Evolutionary conservation across 352 stramenopile species (phyloP).

Genomic region (Peronospora belbahrii): DNA sequence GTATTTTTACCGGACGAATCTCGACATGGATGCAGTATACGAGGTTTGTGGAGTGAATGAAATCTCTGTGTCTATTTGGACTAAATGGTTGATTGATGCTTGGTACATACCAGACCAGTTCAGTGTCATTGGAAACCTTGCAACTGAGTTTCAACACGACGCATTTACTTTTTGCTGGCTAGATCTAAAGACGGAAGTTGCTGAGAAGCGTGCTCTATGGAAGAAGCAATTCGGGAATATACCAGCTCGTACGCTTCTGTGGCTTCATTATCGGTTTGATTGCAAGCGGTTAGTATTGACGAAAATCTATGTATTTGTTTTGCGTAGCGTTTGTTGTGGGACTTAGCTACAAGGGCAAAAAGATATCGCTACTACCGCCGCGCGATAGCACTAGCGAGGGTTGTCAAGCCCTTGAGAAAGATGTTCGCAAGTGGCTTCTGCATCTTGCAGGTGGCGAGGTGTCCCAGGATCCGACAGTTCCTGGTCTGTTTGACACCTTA

Average conservation of each 20-base stretch:
- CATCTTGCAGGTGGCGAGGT: slow-evolving; percentile 57
- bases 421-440: slow-evolving; percentile 51
- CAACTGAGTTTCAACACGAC: slow-evolving; percentile 59
- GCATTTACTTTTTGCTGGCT: slow-evolving; percentile 76
- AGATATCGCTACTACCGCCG: slow-evolving; percentile 40
- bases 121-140: slow-evolving; percentile 49
- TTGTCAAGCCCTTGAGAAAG: slow-evolving; percentile 22
- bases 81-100: not conserved
- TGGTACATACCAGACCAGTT: slow-evolving; percentile 52
- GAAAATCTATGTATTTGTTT: no score
- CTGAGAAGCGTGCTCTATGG: slow-evolving; percentile 37
- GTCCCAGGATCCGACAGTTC: slow-evolving; percentile 28
- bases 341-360: slow-evolving; percentile 55
- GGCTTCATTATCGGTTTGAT: no score
- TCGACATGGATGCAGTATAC: slow-evolving; percentile 38
- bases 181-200: slow-evolving; percentile 31
- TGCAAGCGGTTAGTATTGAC: no score
- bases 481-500: slow-evolving; percentile 33
- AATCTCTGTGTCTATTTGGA: not conserved
- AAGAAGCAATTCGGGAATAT: slow-evolving; percentile 31
- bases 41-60: slow-evolving; percentile 31
- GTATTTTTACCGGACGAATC: slow-evolving; percentile 55
- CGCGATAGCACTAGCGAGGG: slow-evolving; percentile 1
- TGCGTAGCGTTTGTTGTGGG: slow-evolving; percentile 47
- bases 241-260: slow-evolving; percentile 18